Conservation (phyloP, 2,329 filamentous ascomycete species). For the Tolypocladium capitatum region DNA sequence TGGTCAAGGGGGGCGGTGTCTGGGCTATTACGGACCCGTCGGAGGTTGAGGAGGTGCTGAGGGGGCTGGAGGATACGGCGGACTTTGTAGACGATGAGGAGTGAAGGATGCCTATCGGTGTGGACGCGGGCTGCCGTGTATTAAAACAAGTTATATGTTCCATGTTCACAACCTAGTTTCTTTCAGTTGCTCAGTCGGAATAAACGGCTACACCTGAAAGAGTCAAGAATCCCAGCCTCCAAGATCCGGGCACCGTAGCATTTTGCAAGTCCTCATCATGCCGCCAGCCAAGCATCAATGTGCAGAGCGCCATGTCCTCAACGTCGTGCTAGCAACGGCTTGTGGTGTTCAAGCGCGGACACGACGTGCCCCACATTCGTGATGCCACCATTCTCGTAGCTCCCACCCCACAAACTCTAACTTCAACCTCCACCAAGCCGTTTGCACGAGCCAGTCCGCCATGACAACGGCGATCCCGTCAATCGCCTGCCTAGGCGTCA, state of each 20-base stretch:
- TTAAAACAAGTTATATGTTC: not conserved
- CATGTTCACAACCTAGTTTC: not conserved
- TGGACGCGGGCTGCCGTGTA: not conserved
- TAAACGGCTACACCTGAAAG: not conserved
- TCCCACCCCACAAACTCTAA: not conserved
- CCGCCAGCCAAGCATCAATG: not conserved
- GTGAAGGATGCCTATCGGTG: not conserved
- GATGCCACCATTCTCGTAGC: not conserved
- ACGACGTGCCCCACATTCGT: not conserved
- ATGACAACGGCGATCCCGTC: slow-evolving; percentile 57
- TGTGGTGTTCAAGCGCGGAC: not conserved
- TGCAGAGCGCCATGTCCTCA: no score
- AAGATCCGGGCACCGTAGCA: no score
- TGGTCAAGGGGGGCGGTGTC: slow-evolving; percentile 77
- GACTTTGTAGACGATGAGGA: slow-evolving; percentile 35
- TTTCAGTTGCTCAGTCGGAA: not conserved
- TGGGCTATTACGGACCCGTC: slow-evolving; percentile 79
- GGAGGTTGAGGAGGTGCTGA: slow-evolving; percentile 57
- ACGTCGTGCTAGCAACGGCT: no score
- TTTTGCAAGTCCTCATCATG: no score
- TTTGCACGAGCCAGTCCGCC: not conserved
- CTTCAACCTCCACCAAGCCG: not conserved
- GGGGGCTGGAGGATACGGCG: slow-evolving; percentile 52
- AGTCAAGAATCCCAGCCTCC: not conserved
- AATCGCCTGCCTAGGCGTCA: slow-evolving; percentile 86